Conservation (phyloP, 345 rosid species). For the Dovyalis caffra region DNA sequence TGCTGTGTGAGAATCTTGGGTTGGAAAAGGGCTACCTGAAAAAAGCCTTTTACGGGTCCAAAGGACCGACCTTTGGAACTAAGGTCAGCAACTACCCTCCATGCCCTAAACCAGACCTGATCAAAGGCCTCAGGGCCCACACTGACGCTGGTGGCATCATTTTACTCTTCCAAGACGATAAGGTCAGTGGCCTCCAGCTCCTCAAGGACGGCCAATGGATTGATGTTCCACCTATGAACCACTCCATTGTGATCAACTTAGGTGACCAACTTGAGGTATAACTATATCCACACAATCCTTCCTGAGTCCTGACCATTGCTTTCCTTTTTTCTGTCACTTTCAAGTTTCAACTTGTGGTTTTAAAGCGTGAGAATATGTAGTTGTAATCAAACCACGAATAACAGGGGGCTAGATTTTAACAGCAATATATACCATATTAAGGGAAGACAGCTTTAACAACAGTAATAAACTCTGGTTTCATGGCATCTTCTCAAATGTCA, state of each 20-base stretch:
- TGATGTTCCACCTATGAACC: constrained; percentile 78
- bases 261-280: constrained; percentile 95
- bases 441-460: neutral
- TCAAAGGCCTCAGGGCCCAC: constrained; percentile 93
- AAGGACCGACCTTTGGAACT: constrained; percentile 76
- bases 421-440: neutral
- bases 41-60: constrained; percentile 60
- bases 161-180: constrained; percentile 80
- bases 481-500: no score
- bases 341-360: neutral
- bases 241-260: constrained; percentile 84
- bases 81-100: constrained; percentile 93
- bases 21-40: constrained; percentile 78
- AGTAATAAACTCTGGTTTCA: neutral
- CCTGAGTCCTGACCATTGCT: neutral
- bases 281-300: neutral
- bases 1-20: constrained; percentile 83
- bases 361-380: neutral
- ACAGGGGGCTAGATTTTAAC: neutral
- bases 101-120: constrained; percentile 85
- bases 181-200: constrained; percentile 93
- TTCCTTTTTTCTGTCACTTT: neutral
- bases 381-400: neutral
- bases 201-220: constrained; percentile 83
- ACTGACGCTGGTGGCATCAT: constrained; percentile 96